Evolutionary conservation across 192 early-diverging fungal species (phyloP).

Genomic region (Podila epigama): DNA sequence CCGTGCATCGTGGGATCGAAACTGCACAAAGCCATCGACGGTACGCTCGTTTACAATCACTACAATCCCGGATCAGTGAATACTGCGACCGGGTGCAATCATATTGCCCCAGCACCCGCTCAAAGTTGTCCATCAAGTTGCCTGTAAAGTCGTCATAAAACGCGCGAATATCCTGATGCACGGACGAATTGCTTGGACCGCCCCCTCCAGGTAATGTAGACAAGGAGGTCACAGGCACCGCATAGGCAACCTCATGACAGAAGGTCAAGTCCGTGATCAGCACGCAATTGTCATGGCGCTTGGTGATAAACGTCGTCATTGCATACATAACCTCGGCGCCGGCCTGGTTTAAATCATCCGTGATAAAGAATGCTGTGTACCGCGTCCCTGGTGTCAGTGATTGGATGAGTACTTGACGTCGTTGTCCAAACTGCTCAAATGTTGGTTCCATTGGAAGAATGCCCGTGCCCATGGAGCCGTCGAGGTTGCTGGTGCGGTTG

Average conservation of each 20-base stretch:
- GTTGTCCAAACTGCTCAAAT: conserved; percentile 19
- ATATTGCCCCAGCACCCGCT: conserved; percentile 53
- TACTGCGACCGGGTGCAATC: conserved; percentile 60
- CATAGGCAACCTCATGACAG: conserved; percentile 63
- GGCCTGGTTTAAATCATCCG: conserved; percentile 27
- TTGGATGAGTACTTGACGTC: conserved; percentile 33
- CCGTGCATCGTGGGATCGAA: conserved; percentile 62
- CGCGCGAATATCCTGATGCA: conserved; percentile 32
- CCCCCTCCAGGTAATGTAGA: conserved; percentile 16
- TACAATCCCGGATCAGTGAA: conserved; percentile 63
- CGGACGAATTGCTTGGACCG: neutral
- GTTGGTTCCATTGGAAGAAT: conserved; percentile 48
- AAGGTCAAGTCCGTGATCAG: conserved; percentile 58
- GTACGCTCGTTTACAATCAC: conserved; percentile 60
- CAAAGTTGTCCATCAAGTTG: conserved; percentile 54
- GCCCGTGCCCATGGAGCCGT: conserved; percentile 38
- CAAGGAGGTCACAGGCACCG: conserved; percentile 52
- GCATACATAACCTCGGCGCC: conserved; percentile 30
- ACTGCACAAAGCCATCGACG: conserved; percentile 64
- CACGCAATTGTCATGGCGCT: conserved; percentile 51
- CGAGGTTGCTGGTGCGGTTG: conserved; percentile 44
- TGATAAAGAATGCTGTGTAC: conserved; percentile 55
- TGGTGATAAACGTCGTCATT: conserved; percentile 24
- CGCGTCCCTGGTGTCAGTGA: conserved; percentile 36
- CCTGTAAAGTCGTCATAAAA: conserved; percentile 57